These are phyloP conservation scores for Scenedesmus sp. DNA, from an alignment of 163 green algal genomes.

Conservation along the genomic window DNA sequence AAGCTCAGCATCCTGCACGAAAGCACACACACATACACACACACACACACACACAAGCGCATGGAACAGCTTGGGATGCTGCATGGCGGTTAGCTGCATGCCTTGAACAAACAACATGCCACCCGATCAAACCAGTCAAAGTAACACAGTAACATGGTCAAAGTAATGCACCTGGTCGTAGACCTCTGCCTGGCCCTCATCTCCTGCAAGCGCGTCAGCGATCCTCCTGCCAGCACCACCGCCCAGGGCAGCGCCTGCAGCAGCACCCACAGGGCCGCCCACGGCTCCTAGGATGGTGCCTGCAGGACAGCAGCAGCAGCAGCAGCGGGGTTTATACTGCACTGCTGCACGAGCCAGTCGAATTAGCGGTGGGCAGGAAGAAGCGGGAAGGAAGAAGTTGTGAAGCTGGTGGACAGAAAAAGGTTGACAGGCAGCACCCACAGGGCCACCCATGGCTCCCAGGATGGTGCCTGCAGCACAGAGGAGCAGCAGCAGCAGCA, in stretches of 20 bases:
- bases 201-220: conserved; percentile 9
- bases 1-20: conserved; percentile 1
- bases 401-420: no score
- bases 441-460: neutral
- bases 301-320: neutral
- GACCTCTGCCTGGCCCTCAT: neutral
- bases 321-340: neutral
- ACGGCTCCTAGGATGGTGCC: neutral
- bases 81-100: neutral
- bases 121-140: neutral
- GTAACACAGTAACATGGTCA: neutral
- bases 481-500: no score
- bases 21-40: neutral
- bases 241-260: conserved; percentile 21
- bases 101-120: no score
- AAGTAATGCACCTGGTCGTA: conserved; percentile 32
- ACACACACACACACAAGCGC: neutral
- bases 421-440: neutral
- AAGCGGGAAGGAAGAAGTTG: no score
- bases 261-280: conserved; percentile 21
- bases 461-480: neutral
- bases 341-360: no score
- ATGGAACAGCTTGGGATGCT: no score
- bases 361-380: no score
- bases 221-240: neutral